Evolutionary conservation across 2,329 filamentous ascomycete genomes (phyloP), one percentile per base, ranked within the genome.

Genomic region (Tolypocladium endophyticum): DNA sequence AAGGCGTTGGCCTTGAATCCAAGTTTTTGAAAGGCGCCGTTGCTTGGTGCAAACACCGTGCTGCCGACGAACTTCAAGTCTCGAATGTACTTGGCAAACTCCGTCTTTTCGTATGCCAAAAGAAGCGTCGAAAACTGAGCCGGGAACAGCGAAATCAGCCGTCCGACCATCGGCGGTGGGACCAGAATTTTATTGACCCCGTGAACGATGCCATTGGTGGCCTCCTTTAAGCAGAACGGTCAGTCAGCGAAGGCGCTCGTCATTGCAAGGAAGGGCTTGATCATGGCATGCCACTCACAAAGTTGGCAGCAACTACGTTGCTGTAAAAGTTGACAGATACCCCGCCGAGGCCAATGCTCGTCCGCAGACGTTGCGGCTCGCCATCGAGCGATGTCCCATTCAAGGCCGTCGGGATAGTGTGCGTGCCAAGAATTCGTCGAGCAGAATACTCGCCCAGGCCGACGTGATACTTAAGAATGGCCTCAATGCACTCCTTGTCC

Each of bases 121-220:
- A 87, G 80, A 1, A 95, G 82, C 0, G 91, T 96, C 64, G 86
- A 90, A 78, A 96, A 96, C 62, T 86, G 80, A 55, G 77, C 74
- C 0, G 92, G 91, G 68, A 96, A 81, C 38, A 92, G 84, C 12
- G 82, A 79, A 54, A 85, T 72, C 59, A 75, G 67, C 33, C 68
- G 70, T 58, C 84, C 78, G 52, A 84, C 77, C 33, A 77, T 76
- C 1, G 89, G 87, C 0, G 92, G 92, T 3, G 91, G 91, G 11
- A 93, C 68, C n/a, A 96, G 80, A 59, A 94, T 77, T 62, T 78
- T 80, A 75, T 92, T 84, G 58, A 96, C 76, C 53, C 83, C 88
- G 72, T 96, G 92, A 64, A 95, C 84, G 45, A 94, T 79, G 50
- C 92, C 92, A 69, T 96, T 96, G 62, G 83, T 87, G 47, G 85